These are phyloP conservation scores for Zasmidium angulare DNA, from an alignment of 2,329 filamentous ascomycete species.

Conservation along the genomic window DNA sequence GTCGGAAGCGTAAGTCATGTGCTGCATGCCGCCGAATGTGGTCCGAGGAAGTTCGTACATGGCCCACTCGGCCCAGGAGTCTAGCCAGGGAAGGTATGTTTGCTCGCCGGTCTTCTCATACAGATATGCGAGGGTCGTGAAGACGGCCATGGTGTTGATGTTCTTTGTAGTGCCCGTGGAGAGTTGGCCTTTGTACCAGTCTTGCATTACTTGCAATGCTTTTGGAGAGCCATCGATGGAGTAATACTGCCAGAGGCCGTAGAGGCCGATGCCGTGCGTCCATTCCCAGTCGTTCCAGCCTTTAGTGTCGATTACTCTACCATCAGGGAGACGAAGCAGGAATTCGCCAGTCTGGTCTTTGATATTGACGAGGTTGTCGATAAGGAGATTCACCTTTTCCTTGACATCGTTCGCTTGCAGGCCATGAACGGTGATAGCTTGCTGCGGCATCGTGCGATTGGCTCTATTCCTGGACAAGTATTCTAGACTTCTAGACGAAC, in stretches of 20 bases:
- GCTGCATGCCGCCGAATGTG: slow-evolving; percentile 70
- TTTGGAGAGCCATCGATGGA: slow-evolving; percentile 63
- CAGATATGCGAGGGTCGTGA: slow-evolving; percentile 73
- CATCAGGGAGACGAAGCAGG: slow-evolving; percentile 68
- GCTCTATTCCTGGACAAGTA: slow-evolving; percentile 6
- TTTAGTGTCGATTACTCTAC: slow-evolving; percentile 78
- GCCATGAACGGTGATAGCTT: slow-evolving; percentile 35
- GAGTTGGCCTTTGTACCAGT: slow-evolving; percentile 71
- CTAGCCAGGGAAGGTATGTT: slow-evolving; percentile 73
- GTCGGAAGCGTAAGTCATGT: slow-evolving; percentile 68
- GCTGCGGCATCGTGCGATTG: slow-evolving; percentile 39
- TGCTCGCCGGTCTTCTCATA: slow-evolving; percentile 71
- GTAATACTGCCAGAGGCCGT: slow-evolving; percentile 82
- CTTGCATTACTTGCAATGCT: slow-evolving; percentile 65
- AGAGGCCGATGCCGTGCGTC: slow-evolving; percentile 48
- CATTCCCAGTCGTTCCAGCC: slow-evolving; percentile 78
- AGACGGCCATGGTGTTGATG: slow-evolving; percentile 81
- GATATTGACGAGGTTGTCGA: slow-evolving; percentile 74
- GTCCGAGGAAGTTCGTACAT: slow-evolving; percentile 74
- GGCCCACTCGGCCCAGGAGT: slow-evolving; percentile 80
- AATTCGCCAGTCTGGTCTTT: slow-evolving; percentile 73
- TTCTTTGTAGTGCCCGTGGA: slow-evolving; percentile 76
- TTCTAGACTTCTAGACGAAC: neutral
- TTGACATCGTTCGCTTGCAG: slow-evolving; percentile 48
- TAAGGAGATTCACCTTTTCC: slow-evolving; percentile 63